Conservation (phyloP, 345 rosid genomes). For the Atalantia buxifolia region DNA sequence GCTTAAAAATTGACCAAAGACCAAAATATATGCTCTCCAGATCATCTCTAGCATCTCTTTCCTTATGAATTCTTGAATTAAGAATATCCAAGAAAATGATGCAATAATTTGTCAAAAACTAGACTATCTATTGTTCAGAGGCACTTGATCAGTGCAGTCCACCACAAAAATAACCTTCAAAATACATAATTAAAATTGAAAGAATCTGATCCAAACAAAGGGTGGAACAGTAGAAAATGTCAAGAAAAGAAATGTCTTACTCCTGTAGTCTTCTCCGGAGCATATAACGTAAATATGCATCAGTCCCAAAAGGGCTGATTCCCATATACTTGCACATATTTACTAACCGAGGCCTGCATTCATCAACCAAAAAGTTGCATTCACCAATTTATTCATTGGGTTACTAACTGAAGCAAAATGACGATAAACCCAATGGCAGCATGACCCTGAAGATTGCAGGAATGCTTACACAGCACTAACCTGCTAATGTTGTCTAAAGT, state of each 20-base stretch:
- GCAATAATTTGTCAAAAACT: background rate
- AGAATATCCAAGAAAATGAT: background rate
- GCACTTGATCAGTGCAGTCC: background rate
- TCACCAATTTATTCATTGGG: background rate
- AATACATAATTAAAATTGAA: background rate
- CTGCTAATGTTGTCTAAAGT: slow-evolving; percentile 97
- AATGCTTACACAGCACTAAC: slow-evolving; percentile 30
- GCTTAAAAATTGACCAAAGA: background rate
- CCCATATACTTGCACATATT: slow-evolving; percentile 99
- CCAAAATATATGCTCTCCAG: background rate
- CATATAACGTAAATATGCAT: slow-evolving; percentile 90
- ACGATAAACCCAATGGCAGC: slow-evolving; percentile 8
- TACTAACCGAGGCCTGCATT: slow-evolving; percentile 81
- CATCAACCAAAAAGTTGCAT: slow-evolving; percentile 21
- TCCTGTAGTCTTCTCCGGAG: slow-evolving; percentile 84
- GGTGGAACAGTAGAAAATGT: background rate
- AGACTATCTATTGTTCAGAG: background rate
- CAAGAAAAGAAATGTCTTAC: slow-evolving; percentile 43
- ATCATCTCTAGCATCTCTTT: background rate
- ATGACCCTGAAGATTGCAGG: background rate
- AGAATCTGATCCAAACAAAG: background rate
- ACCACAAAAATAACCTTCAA: background rate
- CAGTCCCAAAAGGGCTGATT: slow-evolving; percentile 90
- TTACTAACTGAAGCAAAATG: slow-evolving; percentile 2
- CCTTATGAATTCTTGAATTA: background rate